Base-by-base conservation (phyloP, 2,329 filamentous ascomycete genomes). In the Periconia sp. region DNA sequence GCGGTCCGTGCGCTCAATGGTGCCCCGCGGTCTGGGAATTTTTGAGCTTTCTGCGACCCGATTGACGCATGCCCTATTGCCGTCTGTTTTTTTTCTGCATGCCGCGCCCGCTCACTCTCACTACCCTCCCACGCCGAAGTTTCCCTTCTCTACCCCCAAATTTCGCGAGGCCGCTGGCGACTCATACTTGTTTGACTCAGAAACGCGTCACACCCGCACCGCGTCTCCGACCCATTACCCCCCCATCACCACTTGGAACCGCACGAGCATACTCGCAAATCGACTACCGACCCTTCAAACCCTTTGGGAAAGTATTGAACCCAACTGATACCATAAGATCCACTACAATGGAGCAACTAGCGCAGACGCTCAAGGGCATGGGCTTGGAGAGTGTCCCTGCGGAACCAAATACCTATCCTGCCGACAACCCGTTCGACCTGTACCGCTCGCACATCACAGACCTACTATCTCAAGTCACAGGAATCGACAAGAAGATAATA, bases 361-460 rank as follows among this genome's bases (percentile, higher is more conserved):
- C 69, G 28, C 52, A 54, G 17, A 66, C 62, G 0, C 61, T 74
- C 23, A 56, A 67, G 45, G 57, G 55, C 4, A 50, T 74, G 32
- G 72, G 72, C 32, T 52, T 74, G 31, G 50, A 65, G 38, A 58
- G 62, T 22, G 65, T 74, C 13, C 71, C 72, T 29, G 57, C 70
- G 43, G 55, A 69, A 30, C 65, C 69, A 24, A 69, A 72, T 48
- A 70, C 69, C 23, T 74, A 86, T 63, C 87, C 88, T 41, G 79
- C 85, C 21, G 73, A 81, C 57, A 94, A 94, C 73, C 86, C 87
- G 4, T 77, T 88, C 61, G 89, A 94, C 62, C 79, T 92, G 48
- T 95, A 91, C 78, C 82, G 89, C 47, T 82, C 84, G 25, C 87
- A 92, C 66, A 81, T 95, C 51, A 85, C 87, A 49, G 78, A 85